Percentiles rank a stretch among this genome's conserved stretches.
These are phyloP conservation scores for Russula emetica DNA, from an alignment of 768 basidiomycete genomes.

Conservation along the genomic window DNA sequence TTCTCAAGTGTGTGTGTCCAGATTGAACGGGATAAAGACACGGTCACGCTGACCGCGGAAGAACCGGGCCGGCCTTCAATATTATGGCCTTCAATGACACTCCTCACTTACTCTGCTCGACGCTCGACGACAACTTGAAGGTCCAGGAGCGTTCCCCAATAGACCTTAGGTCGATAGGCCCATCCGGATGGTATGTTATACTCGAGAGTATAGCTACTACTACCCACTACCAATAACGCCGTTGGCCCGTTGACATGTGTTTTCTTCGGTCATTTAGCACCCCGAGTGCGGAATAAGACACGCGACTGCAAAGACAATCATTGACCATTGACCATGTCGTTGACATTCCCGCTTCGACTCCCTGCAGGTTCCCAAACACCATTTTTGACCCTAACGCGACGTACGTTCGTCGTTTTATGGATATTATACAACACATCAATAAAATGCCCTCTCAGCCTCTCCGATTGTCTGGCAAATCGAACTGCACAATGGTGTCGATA, in stretches of 20 bases:
- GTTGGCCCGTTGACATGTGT: background rate
- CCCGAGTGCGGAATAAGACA: background rate
- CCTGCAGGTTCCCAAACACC: slow-evolving; percentile 16
- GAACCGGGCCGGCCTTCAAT: slow-evolving; percentile 2
- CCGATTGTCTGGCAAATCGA: slow-evolving; percentile 70
- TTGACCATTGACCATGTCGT: background rate
- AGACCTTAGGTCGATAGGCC: background rate
- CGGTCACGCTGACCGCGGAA: background rate
- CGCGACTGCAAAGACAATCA: background rate
- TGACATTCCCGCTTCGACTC: slow-evolving; percentile 40
- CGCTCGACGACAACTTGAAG: background rate
- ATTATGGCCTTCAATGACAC: background rate
- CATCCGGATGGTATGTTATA: background rate
- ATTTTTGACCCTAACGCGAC: slow-evolving; percentile 58
- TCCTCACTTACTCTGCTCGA: background rate
- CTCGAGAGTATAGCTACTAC: background rate
- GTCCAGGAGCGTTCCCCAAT: background rate
- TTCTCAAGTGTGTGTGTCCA: slow-evolving; percentile 10
- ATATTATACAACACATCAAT: background rate
- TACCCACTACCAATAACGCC: background rate
- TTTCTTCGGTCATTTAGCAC: background rate
- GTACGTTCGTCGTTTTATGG: slow-evolving; percentile 38
- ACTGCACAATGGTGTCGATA: slow-evolving; percentile 74
- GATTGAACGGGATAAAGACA: background rate
- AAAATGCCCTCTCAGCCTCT: slow-evolving; percentile 44